Base-by-base conservation (phyloP, 805 yeast species). In the Candida rishiriensis region DNA sequence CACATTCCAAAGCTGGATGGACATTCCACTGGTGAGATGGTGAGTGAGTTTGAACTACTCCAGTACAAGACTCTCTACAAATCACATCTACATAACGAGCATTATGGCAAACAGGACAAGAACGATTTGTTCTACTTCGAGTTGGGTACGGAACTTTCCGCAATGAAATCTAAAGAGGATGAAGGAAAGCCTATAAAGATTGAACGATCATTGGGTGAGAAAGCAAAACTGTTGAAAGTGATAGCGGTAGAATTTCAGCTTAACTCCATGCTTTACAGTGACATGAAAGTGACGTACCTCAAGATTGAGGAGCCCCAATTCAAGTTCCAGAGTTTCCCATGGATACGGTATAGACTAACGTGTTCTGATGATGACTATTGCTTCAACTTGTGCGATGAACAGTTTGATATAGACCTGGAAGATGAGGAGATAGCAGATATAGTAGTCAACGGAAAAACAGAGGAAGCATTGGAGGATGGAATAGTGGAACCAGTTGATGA, bases 1-100 rank as follows among this genome's bases (percentile, higher is more conserved):
- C 74, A 75, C 36, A 72, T 89, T 14, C 79, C 76, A 3, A 70
- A 81, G 16, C 63, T 88, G 43, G 79, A 78, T 15, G 96, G 96
- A 2, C 55, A 55, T 38, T 54, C 65, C 32, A 47, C 44, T 26
- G 66, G 61, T 18, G 66, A 62, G 29, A 66, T 66, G 69, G 46
- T 61, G 29, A 54, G 65, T 39, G 71, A 66, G 42, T 60, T 66
- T 40, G 66, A 63, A 31, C 41, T 66, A 18, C 45, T 60, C 1
- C 38, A 53, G 5, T 47, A 44, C 14, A 39, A 38, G 4, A 36
- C 52, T 8, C 43, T 66, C 2, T 29, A 40, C 15, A 32, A 40
- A 13, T 39, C 40, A 2, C 59, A 61, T 37, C 26, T 39, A 3
- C 48, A 50, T 1, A 58, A 64, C 38, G 35, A 43, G 4, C 46